Evolutionary conservation across 2,329 filamentous ascomycete genomes (phyloP).

Genomic region (Fusarium euwallaceae): DNA sequence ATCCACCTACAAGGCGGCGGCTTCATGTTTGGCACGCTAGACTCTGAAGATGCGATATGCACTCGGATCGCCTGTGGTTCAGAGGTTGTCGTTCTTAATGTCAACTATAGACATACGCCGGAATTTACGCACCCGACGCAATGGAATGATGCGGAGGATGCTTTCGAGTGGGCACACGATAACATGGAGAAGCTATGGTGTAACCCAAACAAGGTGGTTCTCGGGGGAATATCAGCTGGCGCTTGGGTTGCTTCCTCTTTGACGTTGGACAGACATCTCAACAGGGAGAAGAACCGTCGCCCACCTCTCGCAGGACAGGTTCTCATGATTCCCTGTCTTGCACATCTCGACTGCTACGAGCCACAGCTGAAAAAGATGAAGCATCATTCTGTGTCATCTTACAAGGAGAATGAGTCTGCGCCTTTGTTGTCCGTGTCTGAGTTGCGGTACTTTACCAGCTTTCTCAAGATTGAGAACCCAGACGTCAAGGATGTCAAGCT

Average conservation of each 20-base stretch:
- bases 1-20: constrained; percentile 69
- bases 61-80: constrained; percentile 59
- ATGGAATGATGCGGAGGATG: constrained; percentile 67
- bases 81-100: constrained; percentile 62
- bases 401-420: constrained; percentile 58
- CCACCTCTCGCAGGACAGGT: constrained; percentile 63
- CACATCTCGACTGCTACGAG: constrained; percentile 40
- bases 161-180: constrained; percentile 65
- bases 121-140: constrained; percentile 65
- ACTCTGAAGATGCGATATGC: constrained; percentile 66
- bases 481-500: constrained; percentile 51
- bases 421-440: constrained; percentile 60
- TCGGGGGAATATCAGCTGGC: constrained; percentile 65
- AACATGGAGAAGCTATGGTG: constrained; percentile 28
- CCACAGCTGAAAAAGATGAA: constrained; percentile 53
- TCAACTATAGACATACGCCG: constrained; percentile 72
- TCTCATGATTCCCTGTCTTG: constrained; percentile 62
- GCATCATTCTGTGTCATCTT: constrained; percentile 58
- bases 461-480: constrained; percentile 44
- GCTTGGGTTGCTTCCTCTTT: constrained; percentile 58
- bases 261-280: constrained; percentile 54
- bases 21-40: constrained; percentile 67
- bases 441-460: constrained; percentile 39
- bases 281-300: constrained; percentile 13
- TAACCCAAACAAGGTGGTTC: constrained; percentile 49